A percentile compares a stretch with the other conserved stretches of the same genome.
phyloP scores from a whole-genome alignment of 2,329 filamentous ascomycete species.

The Thielaviopsis ethacetica region DNA sequence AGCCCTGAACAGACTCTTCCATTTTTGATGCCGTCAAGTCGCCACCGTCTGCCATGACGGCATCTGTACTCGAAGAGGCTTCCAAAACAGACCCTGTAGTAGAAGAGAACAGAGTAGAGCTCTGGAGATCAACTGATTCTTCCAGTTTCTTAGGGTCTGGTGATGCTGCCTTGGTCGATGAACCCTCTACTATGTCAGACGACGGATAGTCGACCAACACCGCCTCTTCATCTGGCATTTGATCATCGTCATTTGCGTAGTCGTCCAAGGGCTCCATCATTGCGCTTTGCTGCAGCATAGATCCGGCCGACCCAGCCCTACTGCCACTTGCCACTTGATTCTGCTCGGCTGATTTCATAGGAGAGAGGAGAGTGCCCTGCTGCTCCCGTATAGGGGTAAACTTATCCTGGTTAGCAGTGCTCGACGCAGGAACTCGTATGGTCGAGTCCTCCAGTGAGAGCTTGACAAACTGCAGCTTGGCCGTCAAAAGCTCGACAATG shows the following conservation, averaged over 20 bases:
- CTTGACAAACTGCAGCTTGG: conserved; percentile 50
- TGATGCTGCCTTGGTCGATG: not conserved
- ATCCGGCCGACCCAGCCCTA: not conserved
- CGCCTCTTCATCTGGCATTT: not conserved
- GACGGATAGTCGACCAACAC: conserved; percentile 3
- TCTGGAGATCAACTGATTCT: not conserved
- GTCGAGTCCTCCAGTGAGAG: conserved; percentile 42
- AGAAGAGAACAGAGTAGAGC: not conserved
- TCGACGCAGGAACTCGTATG: conserved; percentile 11
- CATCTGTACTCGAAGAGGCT: not conserved
- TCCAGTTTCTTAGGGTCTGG: not conserved
- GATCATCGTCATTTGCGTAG: not conserved
- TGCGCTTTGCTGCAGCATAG: not conserved
- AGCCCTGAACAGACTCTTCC: too few species aligned
- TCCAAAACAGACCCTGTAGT: not conserved
- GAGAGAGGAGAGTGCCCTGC: not conserved
- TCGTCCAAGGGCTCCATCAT: not conserved
- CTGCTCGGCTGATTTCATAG: not conserved
- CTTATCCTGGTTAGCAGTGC: not conserved
- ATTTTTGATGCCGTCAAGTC: too few species aligned
- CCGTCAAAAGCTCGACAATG: conserved; percentile 39
- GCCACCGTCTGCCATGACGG: too few species aligned
- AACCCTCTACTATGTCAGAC: not conserved
- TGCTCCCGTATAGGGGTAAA: not conserved
- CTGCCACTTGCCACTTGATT: not conserved